Evolutionary conservation across 2,329 filamentous ascomycete species (phyloP).

Genomic region (Diaporthe citriasiana): DNA sequence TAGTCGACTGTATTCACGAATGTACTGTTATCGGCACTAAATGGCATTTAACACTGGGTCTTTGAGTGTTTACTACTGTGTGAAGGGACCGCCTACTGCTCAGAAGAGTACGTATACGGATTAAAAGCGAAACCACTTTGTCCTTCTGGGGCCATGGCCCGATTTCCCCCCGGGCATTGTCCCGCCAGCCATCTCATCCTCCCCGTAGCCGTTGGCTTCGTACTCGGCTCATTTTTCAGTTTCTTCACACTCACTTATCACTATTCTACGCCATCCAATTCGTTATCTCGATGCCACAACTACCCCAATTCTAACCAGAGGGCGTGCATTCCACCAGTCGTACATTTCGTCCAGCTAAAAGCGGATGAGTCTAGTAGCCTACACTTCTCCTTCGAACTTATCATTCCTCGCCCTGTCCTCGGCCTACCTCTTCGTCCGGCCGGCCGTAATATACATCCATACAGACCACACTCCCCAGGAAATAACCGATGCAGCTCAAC

Average conservation of each 20-base stretch:
- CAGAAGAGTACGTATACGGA: too few relatives aligned
- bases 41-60: too few relatives aligned
- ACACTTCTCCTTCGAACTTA: conserved; percentile 45
- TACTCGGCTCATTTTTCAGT: conserved; percentile 4
- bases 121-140: too few relatives aligned
- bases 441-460: conserved; percentile 48
- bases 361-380: conserved; percentile 41
- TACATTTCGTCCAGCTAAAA: conserved; percentile 48
- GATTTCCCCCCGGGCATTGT: conserved; percentile 3
- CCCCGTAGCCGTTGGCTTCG: conserved; percentile 5
- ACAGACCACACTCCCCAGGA: conserved; percentile 44
- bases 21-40: too few relatives aligned
- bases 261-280: background rate
- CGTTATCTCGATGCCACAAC: background rate
- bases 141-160: conserved; percentile 9
- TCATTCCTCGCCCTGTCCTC: conserved; percentile 48
- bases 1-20: too few relatives aligned
- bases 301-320: background rate
- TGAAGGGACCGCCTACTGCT: too few relatives aligned
- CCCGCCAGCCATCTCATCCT: conserved; percentile 19
- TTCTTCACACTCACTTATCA: conserved; percentile 26
- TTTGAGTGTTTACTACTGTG: too few relatives aligned
- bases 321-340: conserved; percentile 46
- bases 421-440: conserved; percentile 44
- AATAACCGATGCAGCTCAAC: conserved; percentile 40